phyloP scores from a whole-genome alignment of 108 stramenopile genomes.

The Cyclotella choctawhatcheeana region DNA sequence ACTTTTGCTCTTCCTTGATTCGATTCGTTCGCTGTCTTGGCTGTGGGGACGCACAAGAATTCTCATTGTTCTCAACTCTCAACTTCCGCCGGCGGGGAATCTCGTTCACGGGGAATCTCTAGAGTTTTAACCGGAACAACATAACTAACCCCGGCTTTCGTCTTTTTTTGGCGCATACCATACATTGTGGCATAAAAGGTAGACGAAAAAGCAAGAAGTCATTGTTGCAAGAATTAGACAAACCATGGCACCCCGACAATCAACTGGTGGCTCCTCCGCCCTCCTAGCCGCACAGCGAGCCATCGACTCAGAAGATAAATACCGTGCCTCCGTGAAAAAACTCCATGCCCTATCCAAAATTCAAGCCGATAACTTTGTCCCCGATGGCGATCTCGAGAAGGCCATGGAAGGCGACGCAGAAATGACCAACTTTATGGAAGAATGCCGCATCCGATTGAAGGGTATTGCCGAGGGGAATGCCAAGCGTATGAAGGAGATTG shows the following conservation, averaged over 20 bases:
- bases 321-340: conserved; percentile 34
- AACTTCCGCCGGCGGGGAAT: too few relatives aligned
- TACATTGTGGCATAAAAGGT: too few relatives aligned
- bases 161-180: too few relatives aligned
- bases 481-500: conserved; percentile 45
- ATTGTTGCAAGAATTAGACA: too few relatives aligned
- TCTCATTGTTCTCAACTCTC: background rate
- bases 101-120: too few relatives aligned
- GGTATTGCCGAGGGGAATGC: conserved; percentile 58
- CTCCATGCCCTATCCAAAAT: conserved; percentile 39
- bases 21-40: too few relatives aligned
- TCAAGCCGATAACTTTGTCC: conserved; percentile 47
- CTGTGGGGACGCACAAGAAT: background rate
- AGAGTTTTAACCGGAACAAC: too few relatives aligned
- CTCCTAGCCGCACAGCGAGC: conserved; percentile 33
- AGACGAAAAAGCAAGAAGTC: too few relatives aligned
- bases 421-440: conserved; percentile 24
- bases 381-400: conserved; percentile 47
- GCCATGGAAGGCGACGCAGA: conserved; percentile 40
- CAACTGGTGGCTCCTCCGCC: conserved; percentile 20
- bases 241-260: conserved; percentile 5
- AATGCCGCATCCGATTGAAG: conserved; percentile 56
- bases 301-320: conserved; percentile 52
- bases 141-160: too few relatives aligned
- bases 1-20: background rate